Evolutionary conservation across 441 rosid species (phyloP).

Genomic region (Erodium trifolium): DNA sequence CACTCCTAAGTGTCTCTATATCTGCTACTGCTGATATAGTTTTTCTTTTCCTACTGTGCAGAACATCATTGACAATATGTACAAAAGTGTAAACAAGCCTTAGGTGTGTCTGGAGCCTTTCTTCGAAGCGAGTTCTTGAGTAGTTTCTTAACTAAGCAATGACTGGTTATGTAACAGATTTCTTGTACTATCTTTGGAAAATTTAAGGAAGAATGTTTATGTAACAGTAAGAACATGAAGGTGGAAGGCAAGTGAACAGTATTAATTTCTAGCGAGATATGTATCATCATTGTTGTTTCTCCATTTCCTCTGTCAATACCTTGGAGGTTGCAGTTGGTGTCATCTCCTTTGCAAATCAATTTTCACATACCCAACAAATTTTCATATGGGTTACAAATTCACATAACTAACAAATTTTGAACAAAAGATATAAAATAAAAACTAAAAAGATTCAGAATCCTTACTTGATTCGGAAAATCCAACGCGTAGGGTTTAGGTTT

Average conservation of each 20-base stretch:
- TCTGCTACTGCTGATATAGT: background rate
- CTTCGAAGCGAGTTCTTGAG: background rate
- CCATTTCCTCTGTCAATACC: no score
- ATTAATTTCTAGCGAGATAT: background rate
- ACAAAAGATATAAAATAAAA: no score
- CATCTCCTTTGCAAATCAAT: no score
- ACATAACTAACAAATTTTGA: no score
- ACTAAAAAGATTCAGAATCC: no score
- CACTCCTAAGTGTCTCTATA: background rate
- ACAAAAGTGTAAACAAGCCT: slow-evolving; percentile 49
- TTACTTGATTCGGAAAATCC: no score
- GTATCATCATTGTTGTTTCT: no score
- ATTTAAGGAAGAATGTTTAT: background rate
- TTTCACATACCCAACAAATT: no score
- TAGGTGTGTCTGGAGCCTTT: slow-evolving; percentile 20
- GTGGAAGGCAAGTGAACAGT: background rate
- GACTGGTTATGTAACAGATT: background rate
- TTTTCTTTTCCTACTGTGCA: slow-evolving; percentile 18
- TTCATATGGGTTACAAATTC: no score
- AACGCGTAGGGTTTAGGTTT: no score
- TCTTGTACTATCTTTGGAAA: background rate
- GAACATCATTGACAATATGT: slow-evolving; percentile 61
- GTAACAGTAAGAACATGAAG: background rate
- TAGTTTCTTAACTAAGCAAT: background rate
- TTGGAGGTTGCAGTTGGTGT: no score